These are phyloP conservation scores for Cryptosporidium viatorum DNA, from an alignment of 169 alveolate species.

Conservation along the genomic window DNA sequence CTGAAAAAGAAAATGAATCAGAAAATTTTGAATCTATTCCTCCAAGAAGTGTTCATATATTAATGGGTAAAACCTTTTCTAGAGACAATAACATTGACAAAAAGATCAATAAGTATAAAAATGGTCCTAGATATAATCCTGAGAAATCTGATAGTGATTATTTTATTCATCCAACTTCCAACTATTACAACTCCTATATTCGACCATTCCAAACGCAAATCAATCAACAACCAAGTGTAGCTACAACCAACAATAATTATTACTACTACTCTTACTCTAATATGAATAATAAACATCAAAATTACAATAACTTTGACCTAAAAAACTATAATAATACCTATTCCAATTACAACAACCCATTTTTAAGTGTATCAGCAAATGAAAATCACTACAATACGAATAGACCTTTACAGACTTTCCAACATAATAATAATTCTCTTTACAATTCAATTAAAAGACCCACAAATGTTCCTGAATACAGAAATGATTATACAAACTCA, in stretches of 20 bases:
- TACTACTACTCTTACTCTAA: background rate
- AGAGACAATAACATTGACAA: constrained; percentile 26
- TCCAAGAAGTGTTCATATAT: constrained; percentile 67
- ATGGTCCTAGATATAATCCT: background rate
- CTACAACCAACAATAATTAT: background rate
- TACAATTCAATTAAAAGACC: background rate
- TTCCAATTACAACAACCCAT: background rate
- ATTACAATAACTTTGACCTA: background rate
- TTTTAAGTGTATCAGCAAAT: background rate
- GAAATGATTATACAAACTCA: too few relatives aligned
- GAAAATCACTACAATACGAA: background rate
- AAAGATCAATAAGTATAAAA: constrained; percentile 8
- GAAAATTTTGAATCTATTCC: constrained; percentile 41
- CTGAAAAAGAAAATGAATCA: background rate
- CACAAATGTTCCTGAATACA: background rate
- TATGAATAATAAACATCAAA: background rate
- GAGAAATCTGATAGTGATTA: background rate
- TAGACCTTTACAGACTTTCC: background rate
- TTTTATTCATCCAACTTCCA: background rate
- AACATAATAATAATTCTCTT: background rate
- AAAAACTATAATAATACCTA: background rate
- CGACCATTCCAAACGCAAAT: background rate
- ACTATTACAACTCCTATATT: background rate
- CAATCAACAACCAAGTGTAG: background rate
- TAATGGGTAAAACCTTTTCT: constrained; percentile 66